Conservation (phyloP, 148 eudicot species). For the Chenopodium formosanum region DNA sequence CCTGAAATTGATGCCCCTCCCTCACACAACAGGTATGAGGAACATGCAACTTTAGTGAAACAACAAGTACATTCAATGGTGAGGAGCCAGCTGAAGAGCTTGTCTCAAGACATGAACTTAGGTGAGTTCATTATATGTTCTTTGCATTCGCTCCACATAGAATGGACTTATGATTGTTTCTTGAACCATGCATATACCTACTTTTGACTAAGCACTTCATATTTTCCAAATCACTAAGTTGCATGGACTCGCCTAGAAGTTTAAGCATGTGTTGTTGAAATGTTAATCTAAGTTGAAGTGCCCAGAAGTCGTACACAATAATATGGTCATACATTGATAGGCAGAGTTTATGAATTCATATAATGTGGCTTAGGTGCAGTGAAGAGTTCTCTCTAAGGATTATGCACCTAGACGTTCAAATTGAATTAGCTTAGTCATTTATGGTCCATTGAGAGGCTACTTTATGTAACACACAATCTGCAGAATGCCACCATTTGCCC, state of each 20-base stretch:
- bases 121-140: constrained; percentile 31
- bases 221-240: not conserved
- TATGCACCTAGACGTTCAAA: not conserved
- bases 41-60: constrained; percentile 34
- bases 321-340: not conserved
- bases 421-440: not conserved
- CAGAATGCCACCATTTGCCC: not conserved
- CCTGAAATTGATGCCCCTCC: constrained; percentile 34
- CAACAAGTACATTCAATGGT: constrained; percentile 44
- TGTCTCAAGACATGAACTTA: constrained; percentile 40
- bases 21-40: constrained; percentile 38
- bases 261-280: not conserved
- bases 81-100: constrained; percentile 39
- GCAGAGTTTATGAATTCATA: not conserved
- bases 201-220: not conserved
- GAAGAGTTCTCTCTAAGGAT: not conserved
- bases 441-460: not conserved
- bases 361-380: not conserved
- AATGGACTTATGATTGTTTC: not conserved
- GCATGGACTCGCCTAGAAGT: not conserved
- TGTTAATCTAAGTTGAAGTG: not conserved
- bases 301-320: not conserved
- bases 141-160: not conserved
- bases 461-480: not conserved
- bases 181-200: not conserved